These are phyloP conservation scores for Blastocystis sp. DNA, from an alignment of 352 stramenopile species.

Conservation along the genomic window DNA sequence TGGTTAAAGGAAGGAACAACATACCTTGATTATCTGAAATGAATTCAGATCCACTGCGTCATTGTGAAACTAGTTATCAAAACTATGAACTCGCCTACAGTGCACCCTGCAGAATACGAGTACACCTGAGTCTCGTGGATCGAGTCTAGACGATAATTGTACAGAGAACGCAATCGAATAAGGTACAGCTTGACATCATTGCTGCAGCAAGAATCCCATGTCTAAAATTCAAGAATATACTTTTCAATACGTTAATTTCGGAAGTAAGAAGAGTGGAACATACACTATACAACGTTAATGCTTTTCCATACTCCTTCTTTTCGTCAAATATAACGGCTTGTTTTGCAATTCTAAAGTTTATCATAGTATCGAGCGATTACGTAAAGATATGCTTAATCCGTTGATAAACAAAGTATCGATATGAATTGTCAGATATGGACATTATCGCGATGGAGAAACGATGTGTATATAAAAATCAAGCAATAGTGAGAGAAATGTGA, in stretches of 20 bases:
- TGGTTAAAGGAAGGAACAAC: background rate
- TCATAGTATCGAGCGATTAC: background rate
- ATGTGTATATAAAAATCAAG: background rate
- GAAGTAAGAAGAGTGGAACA: slow-evolving; percentile 18
- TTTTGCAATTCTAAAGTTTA: background rate
- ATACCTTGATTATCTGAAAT: background rate
- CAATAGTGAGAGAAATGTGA: background rate
- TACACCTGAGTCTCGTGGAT: slow-evolving; percentile 1
- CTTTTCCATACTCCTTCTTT: background rate
- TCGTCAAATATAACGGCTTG: slow-evolving; percentile 28
- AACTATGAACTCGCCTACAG: background rate
- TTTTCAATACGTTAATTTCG: background rate
- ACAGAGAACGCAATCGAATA: slow-evolving; percentile 1
- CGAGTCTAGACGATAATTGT: background rate
- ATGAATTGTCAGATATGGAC: background rate
- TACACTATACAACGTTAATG: slow-evolving; percentile 10
- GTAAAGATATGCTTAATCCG: slow-evolving; percentile 26
- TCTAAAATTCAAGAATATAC: background rate
- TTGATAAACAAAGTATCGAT: slow-evolving; percentile 20
- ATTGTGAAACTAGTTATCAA: background rate
- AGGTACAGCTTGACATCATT: background rate
- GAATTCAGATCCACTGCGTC: background rate
- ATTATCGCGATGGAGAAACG: background rate
- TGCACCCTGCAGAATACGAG: background rate
- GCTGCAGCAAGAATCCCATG: slow-evolving; percentile 11